Conservation (phyloP, 1,284 basidiomycete genomes). For the Malassezia globosa region DNA sequence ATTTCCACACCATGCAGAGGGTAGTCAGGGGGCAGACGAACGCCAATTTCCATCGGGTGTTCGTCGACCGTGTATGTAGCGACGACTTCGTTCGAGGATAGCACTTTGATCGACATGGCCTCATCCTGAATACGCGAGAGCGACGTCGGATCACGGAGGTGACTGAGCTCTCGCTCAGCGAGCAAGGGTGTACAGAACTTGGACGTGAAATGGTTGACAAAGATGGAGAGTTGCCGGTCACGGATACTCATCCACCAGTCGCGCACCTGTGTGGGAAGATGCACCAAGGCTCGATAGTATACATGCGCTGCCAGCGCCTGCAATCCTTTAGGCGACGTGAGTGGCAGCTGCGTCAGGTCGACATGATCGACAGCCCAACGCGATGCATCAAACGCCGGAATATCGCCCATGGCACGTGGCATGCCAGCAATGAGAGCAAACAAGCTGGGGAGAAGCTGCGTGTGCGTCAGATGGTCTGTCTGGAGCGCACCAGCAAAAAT, state of each 20-base stretch:
- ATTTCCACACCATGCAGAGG: conserved; percentile 81
- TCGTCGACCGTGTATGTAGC: conserved; percentile 76
- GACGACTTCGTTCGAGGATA: conserved; percentile 56
- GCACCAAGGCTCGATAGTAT: conserved; percentile 51
- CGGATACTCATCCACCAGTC: conserved; percentile 76
- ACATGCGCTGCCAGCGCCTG: conserved; percentile 72
- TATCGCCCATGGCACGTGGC: conserved; percentile 14
- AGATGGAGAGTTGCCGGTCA: conserved; percentile 70
- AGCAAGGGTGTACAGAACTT: conserved; percentile 83
- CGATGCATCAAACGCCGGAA: conserved; percentile 62
- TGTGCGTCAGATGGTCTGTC: conserved; percentile 57
- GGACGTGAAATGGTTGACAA: conserved; percentile 68
- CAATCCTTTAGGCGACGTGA: conserved; percentile 43
- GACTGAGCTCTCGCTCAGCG: conserved; percentile 67
- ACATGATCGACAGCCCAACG: conserved; percentile 77
- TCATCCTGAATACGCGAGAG: conserved; percentile 65
- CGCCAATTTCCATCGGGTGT: conserved; percentile 77
- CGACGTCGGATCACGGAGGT: conserved; percentile 59
- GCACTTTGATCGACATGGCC: conserved; percentile 57
- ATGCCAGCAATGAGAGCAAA: conserved; percentile 55
- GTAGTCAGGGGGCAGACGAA: conserved; percentile 80
- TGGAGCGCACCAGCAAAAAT: conserved; percentile 77
- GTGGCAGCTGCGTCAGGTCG: conserved; percentile 54
- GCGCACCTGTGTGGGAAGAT: conserved; percentile 49
- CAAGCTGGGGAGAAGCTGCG: conserved; percentile 62